Evolutionary conservation across 108 stramenopile genomes (phyloP), one percentile per base, ranked within the genome.

Genomic region (Pseudonitzschia multistriata): DNA sequence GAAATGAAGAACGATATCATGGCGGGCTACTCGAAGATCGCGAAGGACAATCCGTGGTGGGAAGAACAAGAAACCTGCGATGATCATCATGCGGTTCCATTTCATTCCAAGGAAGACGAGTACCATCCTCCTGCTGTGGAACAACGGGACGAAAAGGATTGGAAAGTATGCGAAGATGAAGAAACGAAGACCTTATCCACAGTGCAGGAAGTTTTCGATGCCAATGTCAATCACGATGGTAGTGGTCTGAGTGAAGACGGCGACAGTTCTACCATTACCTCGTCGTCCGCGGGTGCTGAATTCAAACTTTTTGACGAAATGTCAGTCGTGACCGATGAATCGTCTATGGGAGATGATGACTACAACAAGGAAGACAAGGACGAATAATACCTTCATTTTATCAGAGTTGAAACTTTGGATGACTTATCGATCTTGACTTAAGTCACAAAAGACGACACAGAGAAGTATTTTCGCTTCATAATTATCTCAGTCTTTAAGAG

Each of bases 281-380:
- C 50, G 22, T 22, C 50, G 11, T 25, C 50, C 24, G 21, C 50
- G 24, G 24, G 47, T 34, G 31, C 59, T 14, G 33, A 10, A 30
- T 71, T 59, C 49, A 63, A 72, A 39, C 34, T 55, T 39, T 72
- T 72, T 21, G 72, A 72, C 40, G 72, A 72, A 37, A 35, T 72
- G 24, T 72, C 72, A 15, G 52, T 72, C 15, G 54, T 72, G 54
- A 72, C 62, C 21, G 62, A 47, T 6, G 72, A 72, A 28, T 49
- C 56, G n/a, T 22, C 24, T 39, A 71, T 61, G 22, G 28, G 19
- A 19, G 36, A 59, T 17, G 49, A 40, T 6, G 11, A 36, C 35
- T 28, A 25, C 31, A 29, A 70, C 37, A 19, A 40, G 4, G 45
- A 59, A 54, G 21, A 52, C n/a, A 31, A 39, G 17, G 25, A 59